Base-by-base conservation (phyloP, 2,329 filamentous ascomycete genomes). In the Escovopsis sp. region DNA sequence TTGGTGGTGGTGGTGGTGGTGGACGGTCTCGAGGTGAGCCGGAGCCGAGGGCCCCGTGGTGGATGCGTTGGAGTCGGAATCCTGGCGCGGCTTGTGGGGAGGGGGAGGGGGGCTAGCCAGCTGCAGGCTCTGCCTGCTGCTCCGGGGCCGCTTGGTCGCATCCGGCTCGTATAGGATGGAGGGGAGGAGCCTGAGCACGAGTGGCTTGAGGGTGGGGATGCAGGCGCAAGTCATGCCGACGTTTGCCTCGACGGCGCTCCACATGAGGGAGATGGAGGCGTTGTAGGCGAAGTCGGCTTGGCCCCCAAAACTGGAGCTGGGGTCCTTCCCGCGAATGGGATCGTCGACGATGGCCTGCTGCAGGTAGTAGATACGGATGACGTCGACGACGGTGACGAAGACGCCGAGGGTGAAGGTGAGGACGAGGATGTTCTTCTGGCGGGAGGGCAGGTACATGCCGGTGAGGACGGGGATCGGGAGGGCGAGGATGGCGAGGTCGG, bases 171-270 rank as follows among this genome's bases (percentile, higher is more conserved):
- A 54, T 9, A 75, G 51, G 59, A 74, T 70, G 15, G 61, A 55
- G 3, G 71, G 71, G n/a, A 75, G 55, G 35, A 75, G 63, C 39
- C 66, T 66, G 43, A 82, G 72, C 37, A 88, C 76, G 6, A 96
- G 63, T 1, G 88, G 87, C 52, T 94, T 94, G 41, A 94, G 61
- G 0, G 81, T 88, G 8, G 88, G 88, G n/a, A 94, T 81, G 48
- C 86, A 94, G 29, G 81, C 87, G 50, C 84, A 93, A 43, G 86
- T 79, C 46, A 94, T 86, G 14, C 85, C 87, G 1, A 92, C 66
- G 44, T 93, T 90, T 49, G 94, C 85, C 55, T 94, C 87, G 36
- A 94, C 76, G 11, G 79, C 81, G 13, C 82, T 88, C 88, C 87
- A 96, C 82, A 94, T 88, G 50, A 92, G 79, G 0, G 84, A 83